Base-by-base conservation (phyloP, 139 green algal genomes). In the Mesostigma viride region DNA sequence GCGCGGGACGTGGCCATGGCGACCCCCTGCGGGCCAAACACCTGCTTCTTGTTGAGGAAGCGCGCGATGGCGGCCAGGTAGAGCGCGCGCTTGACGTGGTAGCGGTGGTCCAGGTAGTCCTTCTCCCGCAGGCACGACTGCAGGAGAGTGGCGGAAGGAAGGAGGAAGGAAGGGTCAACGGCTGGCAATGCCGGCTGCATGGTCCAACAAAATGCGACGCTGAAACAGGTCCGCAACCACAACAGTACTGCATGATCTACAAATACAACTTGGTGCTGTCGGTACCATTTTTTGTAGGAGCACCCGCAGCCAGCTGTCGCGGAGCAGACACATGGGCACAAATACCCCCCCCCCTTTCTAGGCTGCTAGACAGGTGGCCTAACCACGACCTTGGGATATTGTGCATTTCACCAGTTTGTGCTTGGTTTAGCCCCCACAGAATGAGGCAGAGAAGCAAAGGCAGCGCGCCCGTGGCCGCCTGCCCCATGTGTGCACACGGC, bases 91-190 rank as follows among this genome's bases (percentile, higher is more conserved):
- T 75, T 75, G 22, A 27, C 62, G 56, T 75, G 68, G 35, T 75
- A 75, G 5, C 33, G 63, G 47, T 75, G 40, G 62, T 75, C 33
- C 30, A 75, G 68, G 31, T 40, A 75, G 56, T 75, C 68, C 62
- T 75, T 75, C 60, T 75, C 68, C n/a, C 30, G 63, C n/a, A 75
- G 69, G 62, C 68, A 75, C 2, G 27, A 27, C 68, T 74, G 67
- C n/a, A 24, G 59, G 61, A 28, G 14, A 64, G 14, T 33, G 57
- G 14, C 17, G 14, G 57, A 11, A 14, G 17, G 57, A 64, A 11
- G 57, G 57, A 11, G 57, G 14, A 36, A 28, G 14, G 17, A 17
- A 36, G 17, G 57, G 14, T 22, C 22, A 56, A 56, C 45, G 22
- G 22, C 45, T 56, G 45, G 45, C 20, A 56, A 56, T 56, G 45